Percentiles rank a stretch among this genome's conserved stretches.
phyloP scores from a whole-genome alignment of 371 early-diverging fungal genomes.

The Rhizopus delemar region DNA sequence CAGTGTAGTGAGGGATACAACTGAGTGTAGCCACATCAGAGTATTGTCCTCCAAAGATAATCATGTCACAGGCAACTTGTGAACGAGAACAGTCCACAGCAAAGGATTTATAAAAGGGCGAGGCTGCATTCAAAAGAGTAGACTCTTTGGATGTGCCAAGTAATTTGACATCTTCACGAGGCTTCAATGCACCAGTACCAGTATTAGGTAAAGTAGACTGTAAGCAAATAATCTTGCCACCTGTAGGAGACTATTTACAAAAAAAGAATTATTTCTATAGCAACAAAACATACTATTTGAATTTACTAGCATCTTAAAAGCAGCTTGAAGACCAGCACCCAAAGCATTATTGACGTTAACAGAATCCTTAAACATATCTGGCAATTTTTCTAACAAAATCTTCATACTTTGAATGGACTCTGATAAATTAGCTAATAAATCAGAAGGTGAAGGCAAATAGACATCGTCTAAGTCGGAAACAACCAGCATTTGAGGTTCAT shows the following conservation, averaged over 20 bases:
- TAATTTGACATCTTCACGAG: conserved; percentile 83
- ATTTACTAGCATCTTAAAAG: conserved; percentile 75
- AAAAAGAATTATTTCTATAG: background rate
- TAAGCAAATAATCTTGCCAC: conserved; percentile 90
- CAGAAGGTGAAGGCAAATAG: conserved; percentile 83
- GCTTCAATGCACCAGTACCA: conserved; percentile 80
- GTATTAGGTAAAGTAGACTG: conserved; percentile 82
- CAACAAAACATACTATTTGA: conserved; percentile 2
- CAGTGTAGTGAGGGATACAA: conserved; percentile 87
- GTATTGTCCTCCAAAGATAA: conserved; percentile 87
- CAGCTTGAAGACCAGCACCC: conserved; percentile 86
- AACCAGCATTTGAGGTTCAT: conserved; percentile 92
- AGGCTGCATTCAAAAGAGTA: conserved; percentile 78
- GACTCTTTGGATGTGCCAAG: conserved; percentile 88
- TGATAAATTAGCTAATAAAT: conserved; percentile 82
- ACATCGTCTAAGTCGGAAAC: conserved; percentile 90
- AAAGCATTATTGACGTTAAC: conserved; percentile 75
- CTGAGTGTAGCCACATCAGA: conserved; percentile 92
- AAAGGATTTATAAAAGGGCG: conserved; percentile 90
- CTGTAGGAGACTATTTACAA: conserved; percentile 60
- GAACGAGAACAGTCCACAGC: conserved; percentile 91
- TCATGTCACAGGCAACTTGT: conserved; percentile 92
- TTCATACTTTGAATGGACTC: conserved; percentile 75
- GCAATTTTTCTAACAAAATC: conserved; percentile 71
- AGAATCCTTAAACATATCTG: conserved; percentile 83